A percentile compares a stretch with the other conserved stretches of the same genome.
Conservation (phyloP, 2,329 filamentous ascomycete genomes). For the Sporothrix sp. region DNA sequence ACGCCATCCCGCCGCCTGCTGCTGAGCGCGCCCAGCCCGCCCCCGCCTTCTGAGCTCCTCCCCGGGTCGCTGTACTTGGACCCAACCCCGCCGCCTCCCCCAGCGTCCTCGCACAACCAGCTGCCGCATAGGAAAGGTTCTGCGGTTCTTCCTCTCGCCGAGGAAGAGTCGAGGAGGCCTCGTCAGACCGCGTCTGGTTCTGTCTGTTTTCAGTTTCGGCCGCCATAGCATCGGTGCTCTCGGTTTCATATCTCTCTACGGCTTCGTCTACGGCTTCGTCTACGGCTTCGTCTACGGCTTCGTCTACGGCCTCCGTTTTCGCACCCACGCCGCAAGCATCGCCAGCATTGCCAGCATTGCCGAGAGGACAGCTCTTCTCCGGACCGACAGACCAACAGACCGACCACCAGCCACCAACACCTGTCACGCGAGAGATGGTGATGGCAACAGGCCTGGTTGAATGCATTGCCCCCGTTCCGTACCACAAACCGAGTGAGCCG, state of each 20-base stretch:
- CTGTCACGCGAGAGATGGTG: constrained; percentile 42
- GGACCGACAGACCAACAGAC: neutral
- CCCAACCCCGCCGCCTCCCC: constrained; percentile 37
- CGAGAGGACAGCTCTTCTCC: neutral
- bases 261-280: too few relatives aligned
- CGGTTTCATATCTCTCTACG: too few relatives aligned
- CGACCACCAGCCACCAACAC: neutral
- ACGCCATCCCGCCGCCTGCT: constrained; percentile 52
- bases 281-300: too few relatives aligned
- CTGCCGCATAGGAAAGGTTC: constrained; percentile 99
- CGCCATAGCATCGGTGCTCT: constrained; percentile 96
- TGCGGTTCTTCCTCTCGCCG: constrained; percentile 97
- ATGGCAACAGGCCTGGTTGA: constrained; percentile 53
- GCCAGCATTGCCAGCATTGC: neutral
- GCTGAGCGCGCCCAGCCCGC: constrained; percentile 36
- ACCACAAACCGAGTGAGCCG: constrained; percentile 30
- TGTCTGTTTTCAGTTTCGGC: constrained; percentile 89
- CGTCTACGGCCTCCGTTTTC: too few relatives aligned
- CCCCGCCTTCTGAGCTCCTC: constrained; percentile 30
- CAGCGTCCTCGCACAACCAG: constrained; percentile 59
- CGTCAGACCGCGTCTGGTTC: constrained; percentile 84
- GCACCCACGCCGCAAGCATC: too few relatives aligned
- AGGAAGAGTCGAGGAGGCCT: constrained; percentile 99
- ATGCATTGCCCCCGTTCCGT: constrained; percentile 41
- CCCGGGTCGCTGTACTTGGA: constrained; percentile 42